Evolutionary conservation across 129 eudicot species (phyloP).

Genomic region (Artemisia tridentata): DNA sequence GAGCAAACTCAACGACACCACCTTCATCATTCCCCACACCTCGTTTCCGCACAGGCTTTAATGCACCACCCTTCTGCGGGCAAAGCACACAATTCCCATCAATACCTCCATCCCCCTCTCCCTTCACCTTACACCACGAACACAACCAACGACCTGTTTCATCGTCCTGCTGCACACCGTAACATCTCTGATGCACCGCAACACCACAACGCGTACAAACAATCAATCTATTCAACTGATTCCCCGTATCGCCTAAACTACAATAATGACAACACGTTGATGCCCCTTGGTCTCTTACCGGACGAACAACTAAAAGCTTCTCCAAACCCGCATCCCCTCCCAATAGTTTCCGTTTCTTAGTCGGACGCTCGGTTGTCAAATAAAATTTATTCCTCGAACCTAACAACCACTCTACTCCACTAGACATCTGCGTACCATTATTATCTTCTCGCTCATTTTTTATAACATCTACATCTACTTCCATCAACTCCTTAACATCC

Average conservation of each 20-base stretch:
- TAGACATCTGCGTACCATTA: slow-evolving; percentile 23
- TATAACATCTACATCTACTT: slow-evolving; percentile 36
- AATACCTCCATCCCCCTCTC: slow-evolving; percentile 26
- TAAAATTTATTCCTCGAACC: slow-evolving; percentile 84
- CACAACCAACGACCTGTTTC: slow-evolving; percentile 65
- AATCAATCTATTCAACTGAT: slow-evolving; percentile 71
- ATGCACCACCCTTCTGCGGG: slow-evolving; percentile 75
- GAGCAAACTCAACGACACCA: slow-evolving; percentile 59
- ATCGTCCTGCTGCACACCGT: slow-evolving; percentile 87
- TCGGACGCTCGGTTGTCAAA: slow-evolving; percentile 75
- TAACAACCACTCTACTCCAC: slow-evolving; percentile 95
- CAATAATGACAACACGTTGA: slow-evolving; percentile 85
- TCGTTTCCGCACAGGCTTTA: slow-evolving; percentile 47
- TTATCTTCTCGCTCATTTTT: slow-evolving; percentile 8
- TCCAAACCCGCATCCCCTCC: slow-evolving; percentile 92
- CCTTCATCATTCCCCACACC: slow-evolving; percentile 44
- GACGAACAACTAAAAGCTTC: slow-evolving; percentile 77
- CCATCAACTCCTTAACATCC: slow-evolving; percentile 38
- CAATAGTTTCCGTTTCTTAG: slow-evolving; percentile 85
- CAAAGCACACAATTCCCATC: slow-evolving; percentile 75
- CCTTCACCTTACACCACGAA: slow-evolving; percentile 79
- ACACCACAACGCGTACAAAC: slow-evolving; percentile 74
- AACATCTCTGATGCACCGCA: slow-evolving; percentile 91
- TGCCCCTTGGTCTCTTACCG: slow-evolving; percentile 61
- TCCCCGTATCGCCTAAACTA: slow-evolving; percentile 64